These are phyloP conservation scores for Pestalotiopsis sp. DNA, from an alignment of 2,329 filamentous ascomycete genomes.

Conservation along the genomic window DNA sequence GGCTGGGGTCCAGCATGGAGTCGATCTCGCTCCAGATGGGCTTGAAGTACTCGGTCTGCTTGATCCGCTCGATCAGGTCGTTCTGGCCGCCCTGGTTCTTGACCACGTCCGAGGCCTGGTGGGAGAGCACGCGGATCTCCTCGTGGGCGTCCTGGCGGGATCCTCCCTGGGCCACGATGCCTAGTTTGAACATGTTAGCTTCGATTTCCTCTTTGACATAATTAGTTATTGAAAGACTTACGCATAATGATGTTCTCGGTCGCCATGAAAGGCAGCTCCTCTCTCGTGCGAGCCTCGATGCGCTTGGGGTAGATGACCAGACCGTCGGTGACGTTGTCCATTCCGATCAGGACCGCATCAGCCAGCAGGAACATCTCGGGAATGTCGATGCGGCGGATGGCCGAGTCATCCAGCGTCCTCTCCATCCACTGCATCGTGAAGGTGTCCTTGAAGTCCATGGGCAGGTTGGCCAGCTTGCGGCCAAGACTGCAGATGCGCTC, in stretches of 20 bases:
- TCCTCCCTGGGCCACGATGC: background rate
- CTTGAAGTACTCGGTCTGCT: conserved; percentile 44
- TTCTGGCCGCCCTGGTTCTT: conserved; percentile 59
- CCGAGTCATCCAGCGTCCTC: conserved; percentile 76
- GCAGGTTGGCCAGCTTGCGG: conserved; percentile 33
- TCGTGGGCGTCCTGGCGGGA: conserved; percentile 65
- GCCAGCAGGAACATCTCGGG: conserved; percentile 65
- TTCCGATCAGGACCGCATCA: conserved; percentile 67
- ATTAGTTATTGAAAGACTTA: too few relatives aligned
- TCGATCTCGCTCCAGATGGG: conserved; percentile 72
- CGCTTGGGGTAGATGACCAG: conserved; percentile 63
- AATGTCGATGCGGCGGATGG: conserved; percentile 67
- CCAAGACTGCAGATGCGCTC: conserved; percentile 36
- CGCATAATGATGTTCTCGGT: conserved; percentile 36
- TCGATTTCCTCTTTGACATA: too few relatives aligned
- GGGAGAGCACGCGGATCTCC: conserved; percentile 75
- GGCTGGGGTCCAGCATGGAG: conserved; percentile 63
- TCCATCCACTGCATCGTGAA: conserved; percentile 71
- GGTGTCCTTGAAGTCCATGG: conserved; percentile 60
- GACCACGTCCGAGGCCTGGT: conserved; percentile 69
- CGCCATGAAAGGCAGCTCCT: conserved; percentile 78
- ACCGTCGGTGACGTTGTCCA: conserved; percentile 70
- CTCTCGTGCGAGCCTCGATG: conserved; percentile 5
- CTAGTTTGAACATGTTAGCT: too few relatives aligned
- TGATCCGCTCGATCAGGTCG: conserved; percentile 62